phyloP scores from a whole-genome alignment of 2,329 filamentous ascomycete species.

The Penicillium vulpinum region DNA sequence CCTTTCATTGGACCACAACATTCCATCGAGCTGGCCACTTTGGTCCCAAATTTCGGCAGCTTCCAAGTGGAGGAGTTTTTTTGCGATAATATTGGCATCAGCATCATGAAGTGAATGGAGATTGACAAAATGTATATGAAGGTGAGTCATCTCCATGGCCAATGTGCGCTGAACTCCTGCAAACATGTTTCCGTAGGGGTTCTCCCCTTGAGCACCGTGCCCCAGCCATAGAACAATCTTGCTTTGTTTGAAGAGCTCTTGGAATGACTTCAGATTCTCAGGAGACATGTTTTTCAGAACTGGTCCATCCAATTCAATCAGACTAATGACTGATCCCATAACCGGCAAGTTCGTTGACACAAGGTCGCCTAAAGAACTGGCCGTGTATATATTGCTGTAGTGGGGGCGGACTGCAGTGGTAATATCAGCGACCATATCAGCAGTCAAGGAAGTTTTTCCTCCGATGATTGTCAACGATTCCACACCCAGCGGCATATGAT shows the following conservation, averaged over 20 bases:
- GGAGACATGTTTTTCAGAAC: conserved; percentile 22
- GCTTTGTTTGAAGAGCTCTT: conserved; percentile 23
- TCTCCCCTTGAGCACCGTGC: conserved; percentile 21
- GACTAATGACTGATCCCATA: conserved; percentile 22
- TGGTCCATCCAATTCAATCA: conserved; percentile 32
- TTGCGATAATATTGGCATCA: conserved; percentile 3
- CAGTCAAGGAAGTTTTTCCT: conserved; percentile 10
- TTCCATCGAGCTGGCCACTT: conserved; percentile 3
- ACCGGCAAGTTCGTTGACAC: conserved; percentile 11
- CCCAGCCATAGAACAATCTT: conserved; percentile 28
- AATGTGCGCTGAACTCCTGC: conserved; percentile 25
- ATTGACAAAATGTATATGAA: conserved; percentile 23
- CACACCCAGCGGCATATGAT: neutral
- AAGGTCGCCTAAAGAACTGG: conserved; percentile 13
- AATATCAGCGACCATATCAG: conserved; percentile 9
- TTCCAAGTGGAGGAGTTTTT: conserved; percentile 19
- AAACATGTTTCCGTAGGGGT: conserved; percentile 24
- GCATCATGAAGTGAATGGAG: conserved; percentile 9
- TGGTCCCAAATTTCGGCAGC: conserved; percentile 19
- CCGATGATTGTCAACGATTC: conserved; percentile 22
- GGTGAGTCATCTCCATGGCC: conserved; percentile 22
- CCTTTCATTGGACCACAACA: conserved; percentile 33
- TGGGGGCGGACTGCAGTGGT: conserved; percentile 5
- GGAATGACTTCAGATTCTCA: conserved; percentile 24
- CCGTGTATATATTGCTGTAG: conserved; percentile 9